Evolutionary conservation across 1,284 basidiomycete genomes (phyloP).

Genomic region (Xerocomus minutiporus): DNA sequence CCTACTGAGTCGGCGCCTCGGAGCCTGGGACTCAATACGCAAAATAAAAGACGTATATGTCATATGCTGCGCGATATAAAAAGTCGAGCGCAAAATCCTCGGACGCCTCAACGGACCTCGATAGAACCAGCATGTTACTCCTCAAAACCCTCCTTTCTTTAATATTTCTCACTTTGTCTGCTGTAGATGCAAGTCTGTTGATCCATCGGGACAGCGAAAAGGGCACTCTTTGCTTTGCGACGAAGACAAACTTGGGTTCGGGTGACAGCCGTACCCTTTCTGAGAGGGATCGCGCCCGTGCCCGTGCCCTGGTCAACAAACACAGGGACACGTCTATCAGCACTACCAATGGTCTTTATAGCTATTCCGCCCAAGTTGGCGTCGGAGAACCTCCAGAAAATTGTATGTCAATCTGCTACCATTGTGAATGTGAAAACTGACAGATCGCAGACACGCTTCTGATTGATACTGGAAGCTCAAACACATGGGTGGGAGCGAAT

Average conservation of each 20-base stretch:
- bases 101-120: not conserved
- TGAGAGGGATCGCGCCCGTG: conserved; percentile 22
- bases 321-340: conserved; percentile 1
- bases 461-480: conserved; percentile 35
- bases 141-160: not conserved
- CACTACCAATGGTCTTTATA: conserved; percentile 18
- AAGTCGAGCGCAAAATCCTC: not conserved
- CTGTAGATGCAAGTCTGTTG: conserved; percentile 16
- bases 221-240: conserved; percentile 15
- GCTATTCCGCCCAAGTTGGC: conserved; percentile 37
- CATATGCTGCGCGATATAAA: not conserved
- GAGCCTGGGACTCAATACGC: not conserved
- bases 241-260: conserved; percentile 5
- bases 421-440: not conserved
- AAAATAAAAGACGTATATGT: not conserved
- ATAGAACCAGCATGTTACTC: not conserved
- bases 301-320: conserved; percentile 7
- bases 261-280: not conserved
- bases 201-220: conserved; percentile 2
- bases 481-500: conserved; percentile 36
- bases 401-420: conserved; percentile 31
- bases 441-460: conserved; percentile 25
- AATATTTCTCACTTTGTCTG: not conserved
- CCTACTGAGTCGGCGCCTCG: not conserved
- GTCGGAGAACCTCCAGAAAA: conserved; percentile 42